A percentile compares a stretch with the other conserved stretches of the same genome.
phyloP scores from a whole-genome alignment of 371 early-diverging fungal species.

The Rhizopus delemar region DNA sequence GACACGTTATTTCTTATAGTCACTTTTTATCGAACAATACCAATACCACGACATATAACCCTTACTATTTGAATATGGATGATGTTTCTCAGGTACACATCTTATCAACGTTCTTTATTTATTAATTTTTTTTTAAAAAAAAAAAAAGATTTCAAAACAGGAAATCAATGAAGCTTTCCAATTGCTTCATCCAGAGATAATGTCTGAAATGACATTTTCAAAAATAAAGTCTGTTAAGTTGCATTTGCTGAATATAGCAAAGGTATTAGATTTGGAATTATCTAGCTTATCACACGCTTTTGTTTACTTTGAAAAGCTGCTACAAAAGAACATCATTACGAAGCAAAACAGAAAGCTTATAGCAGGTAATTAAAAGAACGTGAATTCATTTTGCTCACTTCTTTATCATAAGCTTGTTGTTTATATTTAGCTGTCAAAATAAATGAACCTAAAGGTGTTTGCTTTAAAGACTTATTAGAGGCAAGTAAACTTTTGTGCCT shows the following conservation, averaged over 20 bases:
- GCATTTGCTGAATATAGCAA: slow-evolving; percentile 52
- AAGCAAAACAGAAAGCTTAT: slow-evolving; percentile 7
- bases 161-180: slow-evolving; percentile 79
- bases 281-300: slow-evolving; percentile 86
- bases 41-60: neutral
- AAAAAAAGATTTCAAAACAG: slow-evolving; percentile 27
- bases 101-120: too few species aligned
- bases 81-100: neutral
- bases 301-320: slow-evolving; percentile 92
- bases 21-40: slow-evolving; percentile 28
- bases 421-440: slow-evolving; percentile 78
- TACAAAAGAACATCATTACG: slow-evolving; percentile 54
- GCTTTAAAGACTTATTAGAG: slow-evolving; percentile 32
- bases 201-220: slow-evolving; percentile 68
- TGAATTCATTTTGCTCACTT: slow-evolving; percentile 9
- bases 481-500: neutral
- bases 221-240: slow-evolving; percentile 76
- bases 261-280: slow-evolving; percentile 74
- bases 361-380: slow-evolving; percentile 1
- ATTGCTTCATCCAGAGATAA: slow-evolving; percentile 67
- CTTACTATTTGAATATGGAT: neutral
- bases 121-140: too few species aligned
- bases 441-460: slow-evolving; percentile 79
- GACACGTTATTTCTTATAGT: slow-evolving; percentile 41
- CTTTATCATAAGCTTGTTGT: slow-evolving; percentile 77